A percentile compares a stretch with the other conserved stretches of the same genome.
Evolutionary conservation across 75 land plant species (phyloP).

Genomic region (Selaginella tamariscina): DNA sequence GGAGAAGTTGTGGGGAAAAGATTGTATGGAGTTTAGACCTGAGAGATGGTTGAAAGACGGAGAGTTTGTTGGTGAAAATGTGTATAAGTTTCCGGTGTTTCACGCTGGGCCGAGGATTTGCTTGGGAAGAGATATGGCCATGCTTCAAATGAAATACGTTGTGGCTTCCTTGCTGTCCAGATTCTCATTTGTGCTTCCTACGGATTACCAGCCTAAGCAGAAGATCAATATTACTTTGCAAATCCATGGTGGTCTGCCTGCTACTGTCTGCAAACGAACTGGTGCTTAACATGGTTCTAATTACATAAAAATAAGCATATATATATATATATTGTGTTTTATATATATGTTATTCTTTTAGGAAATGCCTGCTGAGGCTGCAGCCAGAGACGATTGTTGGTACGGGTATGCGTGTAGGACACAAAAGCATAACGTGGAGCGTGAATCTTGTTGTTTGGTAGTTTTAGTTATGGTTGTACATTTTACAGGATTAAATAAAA

Average conservation of each 20-base stretch:
- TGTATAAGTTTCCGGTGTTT: constrained; percentile 38
- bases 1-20: constrained; percentile 28
- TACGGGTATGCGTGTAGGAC: constrained; percentile 61
- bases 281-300: too few relatives aligned
- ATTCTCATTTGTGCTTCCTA: constrained; percentile 17
- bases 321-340: too few relatives aligned
- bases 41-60: constrained; percentile 31
- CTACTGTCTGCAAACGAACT: too few relatives aligned
- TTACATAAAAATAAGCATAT: too few relatives aligned
- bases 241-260: constrained; percentile 32
- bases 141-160: constrained; percentile 55
- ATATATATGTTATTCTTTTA: too few relatives aligned
- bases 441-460: too few relatives aligned
- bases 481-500: too few relatives aligned
- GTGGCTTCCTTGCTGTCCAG: constrained; percentile 40
- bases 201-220: constrained; percentile 22
- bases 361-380: constrained; percentile 47
- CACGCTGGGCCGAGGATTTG: constrained; percentile 60
- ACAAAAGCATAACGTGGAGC: constrained; percentile 42
- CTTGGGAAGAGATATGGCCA: constrained; percentile 58
- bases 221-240: constrained; percentile 33
- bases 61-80: too few relatives aligned
- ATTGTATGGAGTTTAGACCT: constrained; percentile 22
- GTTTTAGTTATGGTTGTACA: too few relatives aligned
- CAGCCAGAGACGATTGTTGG: constrained; percentile 52